Evolutionary conservation across 2,329 filamentous ascomycete genomes (phyloP).

Genomic region (Botrytis paeoniae): DNA sequence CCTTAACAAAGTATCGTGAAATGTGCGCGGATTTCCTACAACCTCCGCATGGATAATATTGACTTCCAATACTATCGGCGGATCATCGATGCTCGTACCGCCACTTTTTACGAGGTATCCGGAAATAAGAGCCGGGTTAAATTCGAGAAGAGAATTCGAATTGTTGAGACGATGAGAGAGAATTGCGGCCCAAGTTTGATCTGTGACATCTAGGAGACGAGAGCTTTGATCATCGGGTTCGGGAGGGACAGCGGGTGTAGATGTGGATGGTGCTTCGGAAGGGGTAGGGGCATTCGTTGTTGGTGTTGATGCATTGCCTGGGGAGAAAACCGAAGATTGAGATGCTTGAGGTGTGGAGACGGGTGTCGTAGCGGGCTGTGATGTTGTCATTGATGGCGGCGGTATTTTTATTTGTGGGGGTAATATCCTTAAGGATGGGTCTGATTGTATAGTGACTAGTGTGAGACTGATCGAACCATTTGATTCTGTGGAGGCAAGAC

Average conservation of each 20-base stretch:
- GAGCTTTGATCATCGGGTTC: conserved; percentile 64
- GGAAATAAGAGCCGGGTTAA: conserved; percentile 57
- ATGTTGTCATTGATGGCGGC: conserved; percentile 44
- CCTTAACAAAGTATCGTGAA: conserved; percentile 61
- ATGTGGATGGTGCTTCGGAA: conserved; percentile 42
- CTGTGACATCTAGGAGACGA: conserved; percentile 67
- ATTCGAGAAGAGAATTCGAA: conserved; percentile 52
- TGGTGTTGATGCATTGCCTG: conserved; percentile 47
- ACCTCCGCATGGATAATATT: conserved; percentile 57
- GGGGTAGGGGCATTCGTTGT: conserved; percentile 36
- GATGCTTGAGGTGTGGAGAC: conserved; percentile 61
- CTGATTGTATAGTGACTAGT: conserved; percentile 62
- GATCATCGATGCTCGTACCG: conserved; percentile 54
- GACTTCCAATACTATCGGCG: conserved; percentile 60
- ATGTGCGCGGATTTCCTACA: conserved; percentile 34
- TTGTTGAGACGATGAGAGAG: conserved; percentile 64
- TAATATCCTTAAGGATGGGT: conserved; percentile 61
- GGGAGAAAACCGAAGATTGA: conserved; percentile 53
- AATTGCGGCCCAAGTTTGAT: conserved; percentile 74
- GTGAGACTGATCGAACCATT: conserved; percentile 53
- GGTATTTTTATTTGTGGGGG: conserved; percentile 51
- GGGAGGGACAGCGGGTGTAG: conserved; percentile 41
- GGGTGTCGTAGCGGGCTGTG: conserved; percentile 53
- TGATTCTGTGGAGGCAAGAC: conserved; percentile 51
- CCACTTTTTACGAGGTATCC: conserved; percentile 65